These are phyloP conservation scores for Phyllosticta paracitricarpa DNA, from an alignment of 2,329 filamentous ascomycete genomes.

Conservation along the genomic window DNA sequence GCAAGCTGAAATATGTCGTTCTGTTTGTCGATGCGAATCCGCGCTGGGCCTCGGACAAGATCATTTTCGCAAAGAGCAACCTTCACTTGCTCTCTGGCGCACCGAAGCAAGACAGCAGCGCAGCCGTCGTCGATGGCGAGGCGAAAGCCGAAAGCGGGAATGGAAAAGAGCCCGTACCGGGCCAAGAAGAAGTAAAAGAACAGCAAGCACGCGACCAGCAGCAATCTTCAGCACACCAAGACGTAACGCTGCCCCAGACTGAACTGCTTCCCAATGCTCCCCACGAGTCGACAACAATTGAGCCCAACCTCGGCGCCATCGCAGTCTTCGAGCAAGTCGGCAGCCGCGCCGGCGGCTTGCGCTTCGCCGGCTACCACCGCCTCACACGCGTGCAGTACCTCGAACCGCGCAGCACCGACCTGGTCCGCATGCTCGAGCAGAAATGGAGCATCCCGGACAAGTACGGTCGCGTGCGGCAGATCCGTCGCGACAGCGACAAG, in stretches of 20 bases:
- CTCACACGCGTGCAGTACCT: slow-evolving; percentile 17
- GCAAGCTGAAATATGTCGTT: slow-evolving; percentile 15
- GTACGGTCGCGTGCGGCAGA: slow-evolving; percentile 11
- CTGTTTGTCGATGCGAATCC: slow-evolving; percentile 21
- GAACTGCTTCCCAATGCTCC: background rate
- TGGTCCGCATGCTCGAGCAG: slow-evolving; percentile 21
- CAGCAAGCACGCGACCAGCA: background rate
- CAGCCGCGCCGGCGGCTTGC: slow-evolving; percentile 4
- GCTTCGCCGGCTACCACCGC: slow-evolving; percentile 18
- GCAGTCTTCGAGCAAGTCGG: slow-evolving; percentile 18
- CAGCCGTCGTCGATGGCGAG: too few species aligned
- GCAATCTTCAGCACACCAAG: background rate
- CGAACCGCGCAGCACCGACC: slow-evolving; percentile 14
- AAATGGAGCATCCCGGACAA: slow-evolving; percentile 17
- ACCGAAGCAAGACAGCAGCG: background rate
- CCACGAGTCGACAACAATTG: background rate
- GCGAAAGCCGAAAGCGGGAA: too few species aligned
- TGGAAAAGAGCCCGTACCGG: too few species aligned
- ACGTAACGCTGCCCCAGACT: background rate
- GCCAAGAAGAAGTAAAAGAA: background rate
- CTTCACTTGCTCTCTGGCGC: slow-evolving; percentile 17
- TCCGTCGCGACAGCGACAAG: slow-evolving; percentile 11
- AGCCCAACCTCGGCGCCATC: slow-evolving; percentile 8
- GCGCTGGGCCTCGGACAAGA: slow-evolving; percentile 16
- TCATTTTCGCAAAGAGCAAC: slow-evolving; percentile 22